These are phyloP conservation scores for Stachybotrys chartarum DNA, from an alignment of 2,329 filamentous ascomycete species.

Conservation along the genomic window DNA sequence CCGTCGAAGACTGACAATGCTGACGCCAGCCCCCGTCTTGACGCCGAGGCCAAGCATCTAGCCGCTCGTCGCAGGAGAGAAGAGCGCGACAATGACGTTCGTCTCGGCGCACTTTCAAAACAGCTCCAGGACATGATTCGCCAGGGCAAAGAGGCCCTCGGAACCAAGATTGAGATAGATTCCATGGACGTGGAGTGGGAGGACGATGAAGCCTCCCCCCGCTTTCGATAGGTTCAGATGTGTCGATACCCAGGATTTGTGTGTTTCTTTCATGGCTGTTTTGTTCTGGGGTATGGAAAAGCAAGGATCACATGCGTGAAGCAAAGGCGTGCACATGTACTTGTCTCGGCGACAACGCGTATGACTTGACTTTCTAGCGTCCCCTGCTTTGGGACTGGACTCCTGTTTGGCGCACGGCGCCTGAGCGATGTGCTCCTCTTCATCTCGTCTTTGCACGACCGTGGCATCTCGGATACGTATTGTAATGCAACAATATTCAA, in stretches of 20 bases:
- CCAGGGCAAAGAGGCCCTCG: slow-evolving; percentile 81
- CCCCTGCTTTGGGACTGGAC: neutral
- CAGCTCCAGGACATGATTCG: slow-evolving; percentile 80
- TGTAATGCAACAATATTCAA: neutral
- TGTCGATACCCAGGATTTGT: neutral
- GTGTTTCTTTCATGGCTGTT: neutral
- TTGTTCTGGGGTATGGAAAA: neutral
- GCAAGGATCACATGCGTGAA: neutral
- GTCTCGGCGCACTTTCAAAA: slow-evolving; percentile 72
- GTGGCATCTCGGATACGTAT: neutral
- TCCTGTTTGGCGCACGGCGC: neutral
- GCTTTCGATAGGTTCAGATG: neutral
- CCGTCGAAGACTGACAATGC: slow-evolving; percentile 3
- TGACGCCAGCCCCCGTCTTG: slow-evolving; percentile 40
- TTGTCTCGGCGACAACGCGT: neutral
- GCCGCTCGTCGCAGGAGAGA: slow-evolving; percentile 65
- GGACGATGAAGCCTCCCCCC: slow-evolving; percentile 22
- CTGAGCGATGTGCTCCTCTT: neutral
- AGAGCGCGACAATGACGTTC: slow-evolving; percentile 71
- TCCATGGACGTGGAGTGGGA: slow-evolving; percentile 34
- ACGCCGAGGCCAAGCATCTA: slow-evolving; percentile 64
- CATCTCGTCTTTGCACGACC: neutral
- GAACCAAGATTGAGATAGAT: slow-evolving; percentile 62
- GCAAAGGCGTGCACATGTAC: neutral
- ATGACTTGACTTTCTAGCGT: neutral